Base-by-base conservation (phyloP, 1,284 basidiomycete species). In the Agroathelia rolfsii region DNA sequence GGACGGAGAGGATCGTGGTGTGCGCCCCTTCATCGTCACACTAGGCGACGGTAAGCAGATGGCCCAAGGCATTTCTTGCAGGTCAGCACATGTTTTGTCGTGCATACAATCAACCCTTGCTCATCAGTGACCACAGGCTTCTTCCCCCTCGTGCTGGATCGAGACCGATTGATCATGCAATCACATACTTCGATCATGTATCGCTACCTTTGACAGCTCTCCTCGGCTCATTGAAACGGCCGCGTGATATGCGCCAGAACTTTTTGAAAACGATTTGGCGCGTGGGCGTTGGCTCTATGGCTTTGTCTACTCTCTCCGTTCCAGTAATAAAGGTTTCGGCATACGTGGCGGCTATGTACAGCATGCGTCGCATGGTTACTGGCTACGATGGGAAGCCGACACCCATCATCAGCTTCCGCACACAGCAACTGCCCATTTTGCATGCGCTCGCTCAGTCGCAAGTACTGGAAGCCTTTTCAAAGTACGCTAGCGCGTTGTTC, bases 141-240 rank as follows among this genome's bases (percentile, higher is more conserved):
- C 47, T 66, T 12, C 54, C 61, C 17, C 44, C 41, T 9, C 55
- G 57, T 3, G 50, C 44, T n/a, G 59, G 59, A 6, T 48, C 54
- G 7, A 36, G 36, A 10, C 61, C 64, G 0, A 40, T 67, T 19
- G 50, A 54, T 8, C 59, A 65, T 37, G 41, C 54, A 1, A 38
- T 67, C 16, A 67, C 65, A 1, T 53, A 41, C 22, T 67, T 67
- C 45, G 29, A 53, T 26, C 47, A 53, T 30, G 61, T 66, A 17
- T 42, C 41, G 1, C 45, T 67, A 3, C 55, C 61, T 1, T 34
- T 41, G 4, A 42, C 40, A 0, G 55, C 64, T 2, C 51, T 66
- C 13, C 52, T 64, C 5, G 58, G 59, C 6, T 30, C 38, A 5
- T 34, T 54, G 6, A 44, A 52, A 16, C 52, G 41, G 25, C 46